Conservation (phyloP, 1,284 basidiomycete genomes). For the Leccinum griseonigrum region DNA sequence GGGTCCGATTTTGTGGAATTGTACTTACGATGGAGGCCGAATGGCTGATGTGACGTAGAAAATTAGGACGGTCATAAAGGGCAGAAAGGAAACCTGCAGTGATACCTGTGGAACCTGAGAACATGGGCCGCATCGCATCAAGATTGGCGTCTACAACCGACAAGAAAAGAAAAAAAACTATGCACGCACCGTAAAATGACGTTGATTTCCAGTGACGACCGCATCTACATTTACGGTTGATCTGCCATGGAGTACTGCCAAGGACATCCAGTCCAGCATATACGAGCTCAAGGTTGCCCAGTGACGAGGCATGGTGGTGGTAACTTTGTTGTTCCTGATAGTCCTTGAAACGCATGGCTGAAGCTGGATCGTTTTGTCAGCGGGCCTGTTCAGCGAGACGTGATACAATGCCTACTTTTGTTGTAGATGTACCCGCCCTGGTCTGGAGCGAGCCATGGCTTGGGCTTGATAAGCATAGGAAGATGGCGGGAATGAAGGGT, state of each 20-base stretch:
- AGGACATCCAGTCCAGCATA: constrained; percentile 90
- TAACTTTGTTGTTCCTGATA: constrained; percentile 84
- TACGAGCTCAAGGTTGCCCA: constrained; percentile 81
- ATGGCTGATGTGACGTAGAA: too few species aligned
- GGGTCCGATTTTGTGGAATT: too few species aligned
- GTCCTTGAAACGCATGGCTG: constrained; percentile 92
- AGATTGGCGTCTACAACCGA: too few species aligned
- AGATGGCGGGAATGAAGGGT: constrained; percentile 91
- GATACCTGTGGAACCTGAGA: too few species aligned
- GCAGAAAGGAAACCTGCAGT: too few species aligned
- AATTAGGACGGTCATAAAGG: too few species aligned
- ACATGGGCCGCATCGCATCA: too few species aligned
- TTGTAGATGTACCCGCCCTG: constrained; percentile 88
- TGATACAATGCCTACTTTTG: constrained; percentile 48
- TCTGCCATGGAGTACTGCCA: constrained; percentile 87
- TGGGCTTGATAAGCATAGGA: constrained; percentile 93
- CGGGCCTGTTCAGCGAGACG: background rate
- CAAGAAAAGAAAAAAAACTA: too few species aligned
- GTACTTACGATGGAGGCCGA: too few species aligned
- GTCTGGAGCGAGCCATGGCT: constrained; percentile 80
- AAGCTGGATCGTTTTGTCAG: constrained; percentile 40
- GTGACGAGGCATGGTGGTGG: constrained; percentile 72
- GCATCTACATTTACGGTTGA: constrained; percentile 55
- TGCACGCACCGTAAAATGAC: too few species aligned
- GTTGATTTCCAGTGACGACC: too few species aligned